Evolutionary conservation across 2,329 filamentous ascomycete genomes (phyloP).

Genomic region (Torrubiella hemipterigena): DNA sequence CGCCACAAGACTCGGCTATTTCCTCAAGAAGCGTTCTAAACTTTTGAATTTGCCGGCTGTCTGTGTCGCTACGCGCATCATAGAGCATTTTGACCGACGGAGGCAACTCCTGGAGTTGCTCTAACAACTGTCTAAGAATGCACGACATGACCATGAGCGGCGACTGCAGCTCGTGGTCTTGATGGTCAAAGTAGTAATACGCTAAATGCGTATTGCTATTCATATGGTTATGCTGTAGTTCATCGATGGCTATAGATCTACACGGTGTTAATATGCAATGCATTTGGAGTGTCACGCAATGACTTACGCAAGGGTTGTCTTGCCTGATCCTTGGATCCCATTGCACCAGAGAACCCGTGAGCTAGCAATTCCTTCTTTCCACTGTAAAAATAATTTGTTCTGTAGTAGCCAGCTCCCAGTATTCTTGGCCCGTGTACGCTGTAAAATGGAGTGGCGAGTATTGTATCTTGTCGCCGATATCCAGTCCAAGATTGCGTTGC

Average conservation of each 20-base stretch:
- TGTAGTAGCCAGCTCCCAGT: slow-evolving; percentile 11
- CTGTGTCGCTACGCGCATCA: slow-evolving; percentile 9
- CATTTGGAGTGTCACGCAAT: background rate
- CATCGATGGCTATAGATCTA: slow-evolving; percentile 1
- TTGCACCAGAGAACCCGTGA: slow-evolving; percentile 10
- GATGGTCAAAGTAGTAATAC: slow-evolving; percentile 18
- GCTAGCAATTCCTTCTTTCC: slow-evolving; percentile 2
- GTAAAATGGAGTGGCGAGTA: slow-evolving; percentile 2
- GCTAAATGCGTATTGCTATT: slow-evolving; percentile 6
- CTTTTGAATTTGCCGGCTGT: slow-evolving; percentile 9
- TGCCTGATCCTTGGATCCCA: slow-evolving; percentile 13
- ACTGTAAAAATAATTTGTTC: background rate
- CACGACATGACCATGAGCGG: slow-evolving; percentile 10
- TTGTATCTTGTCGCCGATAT: slow-evolving; percentile 1
- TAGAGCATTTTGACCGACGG: slow-evolving; percentile 13
- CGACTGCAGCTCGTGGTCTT: slow-evolving; percentile 13
- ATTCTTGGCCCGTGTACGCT: slow-evolving; percentile 6
- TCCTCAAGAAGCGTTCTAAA: slow-evolving; percentile 1
- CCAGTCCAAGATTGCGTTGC: slow-evolving; percentile 1
- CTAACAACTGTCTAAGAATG: slow-evolving; percentile 14
- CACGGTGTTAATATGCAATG: background rate
- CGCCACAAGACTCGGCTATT: background rate
- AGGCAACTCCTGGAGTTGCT: slow-evolving; percentile 8
- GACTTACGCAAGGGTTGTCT: slow-evolving; percentile 12
- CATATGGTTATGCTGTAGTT: background rate